A percentile compares a stretch with the other conserved stretches of the same genome.
phyloP scores from a whole-genome alignment of 305 asterid species.

The Rubia tinctorum region DNA sequence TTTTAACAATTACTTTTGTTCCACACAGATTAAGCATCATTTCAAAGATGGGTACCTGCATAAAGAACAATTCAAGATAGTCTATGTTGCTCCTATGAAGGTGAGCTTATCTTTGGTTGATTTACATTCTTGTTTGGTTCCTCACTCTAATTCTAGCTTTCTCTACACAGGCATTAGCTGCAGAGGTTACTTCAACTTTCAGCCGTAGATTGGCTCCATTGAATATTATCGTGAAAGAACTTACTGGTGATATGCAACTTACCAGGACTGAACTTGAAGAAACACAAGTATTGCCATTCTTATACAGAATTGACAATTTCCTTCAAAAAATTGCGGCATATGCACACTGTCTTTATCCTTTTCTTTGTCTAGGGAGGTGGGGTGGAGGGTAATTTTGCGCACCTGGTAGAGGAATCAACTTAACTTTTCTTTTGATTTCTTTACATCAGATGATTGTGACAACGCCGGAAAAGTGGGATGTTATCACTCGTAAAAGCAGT shows the following conservation, averaged over 20 bases:
- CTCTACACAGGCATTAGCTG: conserved; percentile 77
- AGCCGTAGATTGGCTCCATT: conserved; percentile 83
- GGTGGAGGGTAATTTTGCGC: conserved; percentile 11
- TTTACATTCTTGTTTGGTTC: conserved; percentile 8
- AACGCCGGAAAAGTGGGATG: conserved; percentile 99
- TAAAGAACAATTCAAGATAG: conserved; percentile 95
- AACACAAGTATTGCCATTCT: conserved; percentile 67
- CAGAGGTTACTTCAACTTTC: conserved; percentile 94
- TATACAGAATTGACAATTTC: neutral
- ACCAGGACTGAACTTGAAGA: conserved; percentile 85
- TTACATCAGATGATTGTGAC: conserved; percentile 93
- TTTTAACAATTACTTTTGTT: neutral
- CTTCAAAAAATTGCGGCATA: neutral
- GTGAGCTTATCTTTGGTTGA: conserved; percentile 30
- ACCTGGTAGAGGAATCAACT: conserved; percentile 10
- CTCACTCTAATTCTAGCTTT: conserved; percentile 4
- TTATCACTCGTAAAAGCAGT: conserved; percentile 97
- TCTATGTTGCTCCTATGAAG: conserved; percentile 99
- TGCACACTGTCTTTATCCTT: neutral
- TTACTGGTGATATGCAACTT: conserved; percentile 98
- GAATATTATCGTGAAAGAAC: conserved; percentile 84
- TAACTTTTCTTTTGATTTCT: conserved; percentile 13
- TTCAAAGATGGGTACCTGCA: conserved; percentile 94
- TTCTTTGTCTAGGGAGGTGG: conserved; percentile 8
- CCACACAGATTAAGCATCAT: conserved; percentile 78